Percentiles rank a stretch among this genome's conserved stretches.
phyloP scores from a whole-genome alignment of 1,284 basidiomycete genomes.

The Pyrrhoderma lamaoense region DNA sequence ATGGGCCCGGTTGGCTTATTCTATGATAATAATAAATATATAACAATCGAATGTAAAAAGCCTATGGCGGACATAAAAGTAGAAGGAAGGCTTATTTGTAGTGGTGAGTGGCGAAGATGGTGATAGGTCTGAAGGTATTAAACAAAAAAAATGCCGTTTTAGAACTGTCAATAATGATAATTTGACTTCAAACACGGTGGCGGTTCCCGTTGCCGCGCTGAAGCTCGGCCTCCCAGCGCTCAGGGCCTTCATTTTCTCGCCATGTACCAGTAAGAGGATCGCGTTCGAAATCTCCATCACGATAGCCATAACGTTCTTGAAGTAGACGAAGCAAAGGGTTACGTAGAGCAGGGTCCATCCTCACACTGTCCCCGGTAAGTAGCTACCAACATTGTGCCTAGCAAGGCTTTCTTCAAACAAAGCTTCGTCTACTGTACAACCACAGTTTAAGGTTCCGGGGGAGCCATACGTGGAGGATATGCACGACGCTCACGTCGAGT shows the following conservation, averaged over 20 bases:
- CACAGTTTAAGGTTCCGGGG: conserved; percentile 69
- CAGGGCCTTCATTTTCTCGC: conserved; percentile 54
- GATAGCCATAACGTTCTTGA: conserved; percentile 65
- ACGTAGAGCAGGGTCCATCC: conserved; percentile 77
- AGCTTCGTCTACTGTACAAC: conserved; percentile 73
- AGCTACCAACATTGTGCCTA: conserved; percentile 69
- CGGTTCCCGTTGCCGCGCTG: conserved; percentile 6
- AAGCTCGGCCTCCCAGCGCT: conserved; percentile 46
- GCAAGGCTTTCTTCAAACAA: conserved; percentile 77
- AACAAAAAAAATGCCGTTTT: background rate
- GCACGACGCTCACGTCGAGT: conserved; percentile 70
- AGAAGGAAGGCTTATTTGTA: no score
- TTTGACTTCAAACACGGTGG: conserved; percentile 4
- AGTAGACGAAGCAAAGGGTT: conserved; percentile 69
- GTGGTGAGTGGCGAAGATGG: no score
- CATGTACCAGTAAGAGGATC: conserved; percentile 54
- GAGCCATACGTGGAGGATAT: conserved; percentile 74
- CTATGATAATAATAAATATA: no score
- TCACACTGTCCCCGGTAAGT: conserved; percentile 72
- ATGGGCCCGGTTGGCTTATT: no score
- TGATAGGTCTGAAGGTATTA: background rate
- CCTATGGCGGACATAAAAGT: no score
- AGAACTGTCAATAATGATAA: background rate
- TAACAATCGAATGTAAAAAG: no score
- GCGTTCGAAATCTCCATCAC: conserved; percentile 76